phyloP scores from a whole-genome alignment of 1,284 basidiomycete species.

The Cutaneotrichosporon mucoides region DNA sequence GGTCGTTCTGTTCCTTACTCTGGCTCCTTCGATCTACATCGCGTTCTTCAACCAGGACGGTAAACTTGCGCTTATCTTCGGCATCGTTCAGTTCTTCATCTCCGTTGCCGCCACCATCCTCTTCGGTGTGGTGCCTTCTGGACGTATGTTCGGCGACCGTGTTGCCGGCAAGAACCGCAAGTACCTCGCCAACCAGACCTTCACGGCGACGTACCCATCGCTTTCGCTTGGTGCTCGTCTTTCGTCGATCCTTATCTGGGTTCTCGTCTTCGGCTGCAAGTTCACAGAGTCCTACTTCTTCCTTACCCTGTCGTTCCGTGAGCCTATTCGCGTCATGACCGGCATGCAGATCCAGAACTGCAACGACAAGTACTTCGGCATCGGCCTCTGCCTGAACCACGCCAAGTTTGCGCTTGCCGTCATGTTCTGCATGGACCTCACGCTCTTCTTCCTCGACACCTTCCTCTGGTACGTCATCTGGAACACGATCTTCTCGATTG shows the following conservation, averaged over 20 bases:
- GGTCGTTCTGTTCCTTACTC: conserved; percentile 76
- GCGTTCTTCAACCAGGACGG: conserved; percentile 66
- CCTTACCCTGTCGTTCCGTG: conserved; percentile 85
- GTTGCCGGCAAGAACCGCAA: conserved; percentile 89
- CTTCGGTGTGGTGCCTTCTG: conserved; percentile 83
- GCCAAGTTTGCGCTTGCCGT: conserved; percentile 86
- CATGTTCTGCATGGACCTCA: conserved; percentile 95
- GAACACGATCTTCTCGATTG: conserved; percentile 92
- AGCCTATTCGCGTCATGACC: conserved; percentile 84
- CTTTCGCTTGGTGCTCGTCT: conserved; percentile 61
- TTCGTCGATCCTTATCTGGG: conserved; percentile 74
- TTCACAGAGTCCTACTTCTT: conserved; percentile 93
- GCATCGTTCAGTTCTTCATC: conserved; percentile 87
- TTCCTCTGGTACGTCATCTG: conserved; percentile 94
- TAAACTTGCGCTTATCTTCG: conserved; percentile 70
- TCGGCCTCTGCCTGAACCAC: conserved; percentile 76
- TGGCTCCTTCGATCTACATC: conserved; percentile 86
- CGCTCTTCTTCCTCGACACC: conserved; percentile 93
- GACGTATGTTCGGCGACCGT: conserved; percentile 83
- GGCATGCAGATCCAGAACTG: conserved; percentile 88
- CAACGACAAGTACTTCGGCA: conserved; percentile 75
- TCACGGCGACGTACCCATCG: conserved; percentile 84
- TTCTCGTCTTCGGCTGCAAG: conserved; percentile 89
- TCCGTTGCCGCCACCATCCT: conserved; percentile 74
- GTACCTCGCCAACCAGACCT: conserved; percentile 91